Percentiles rank a stretch among this genome's conserved stretches.
phyloP scores from a whole-genome alignment of 805 yeast genomes.

The Wickerhamomyces chaumierensis region DNA sequence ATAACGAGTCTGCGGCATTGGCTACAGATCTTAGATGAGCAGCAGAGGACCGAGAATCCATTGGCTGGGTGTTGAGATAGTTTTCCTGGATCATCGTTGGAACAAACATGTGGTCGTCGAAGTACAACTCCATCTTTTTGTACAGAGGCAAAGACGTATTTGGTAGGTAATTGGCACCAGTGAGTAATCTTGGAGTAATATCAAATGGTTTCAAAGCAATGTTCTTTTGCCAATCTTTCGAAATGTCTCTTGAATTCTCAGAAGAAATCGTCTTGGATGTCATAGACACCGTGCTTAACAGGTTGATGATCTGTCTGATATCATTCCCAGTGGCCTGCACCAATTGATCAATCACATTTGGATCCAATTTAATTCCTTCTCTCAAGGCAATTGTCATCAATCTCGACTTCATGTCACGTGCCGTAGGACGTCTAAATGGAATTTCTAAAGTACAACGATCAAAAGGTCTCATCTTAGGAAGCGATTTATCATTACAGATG shows the following conservation, averaged over 20 bases:
- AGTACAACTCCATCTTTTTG: constrained; percentile 80
- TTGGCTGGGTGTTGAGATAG: constrained; percentile 59
- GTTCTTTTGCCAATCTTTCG: constrained; percentile 78
- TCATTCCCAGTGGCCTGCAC: constrained; percentile 83
- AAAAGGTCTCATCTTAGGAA: constrained; percentile 94
- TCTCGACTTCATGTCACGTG: constrained; percentile 69
- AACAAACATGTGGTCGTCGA: constrained; percentile 88
- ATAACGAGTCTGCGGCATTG: constrained; percentile 76
- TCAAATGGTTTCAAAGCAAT: constrained; percentile 89
- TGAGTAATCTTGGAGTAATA: constrained; percentile 57
- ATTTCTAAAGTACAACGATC: constrained; percentile 73
- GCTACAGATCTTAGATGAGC: constrained; percentile 55
- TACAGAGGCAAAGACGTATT: constrained; percentile 45
- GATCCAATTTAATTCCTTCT: constrained; percentile 73
- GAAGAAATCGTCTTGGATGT: constrained; percentile 56
- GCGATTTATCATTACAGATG: constrained; percentile 84
- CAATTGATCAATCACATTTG: constrained; percentile 70
- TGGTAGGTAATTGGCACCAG: constrained; percentile 46
- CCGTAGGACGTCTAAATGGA: constrained; percentile 81
- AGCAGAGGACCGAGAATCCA: constrained; percentile 28
- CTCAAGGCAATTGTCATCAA: constrained; percentile 83
- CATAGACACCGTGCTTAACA: constrained; percentile 73
- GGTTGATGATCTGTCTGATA: constrained; percentile 86
- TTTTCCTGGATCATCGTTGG: constrained; percentile 97
- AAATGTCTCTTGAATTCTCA: constrained; percentile 49